Evolutionary conservation across 345 rosid genomes (phyloP).

Genomic region (Syzygium aqueum): DNA sequence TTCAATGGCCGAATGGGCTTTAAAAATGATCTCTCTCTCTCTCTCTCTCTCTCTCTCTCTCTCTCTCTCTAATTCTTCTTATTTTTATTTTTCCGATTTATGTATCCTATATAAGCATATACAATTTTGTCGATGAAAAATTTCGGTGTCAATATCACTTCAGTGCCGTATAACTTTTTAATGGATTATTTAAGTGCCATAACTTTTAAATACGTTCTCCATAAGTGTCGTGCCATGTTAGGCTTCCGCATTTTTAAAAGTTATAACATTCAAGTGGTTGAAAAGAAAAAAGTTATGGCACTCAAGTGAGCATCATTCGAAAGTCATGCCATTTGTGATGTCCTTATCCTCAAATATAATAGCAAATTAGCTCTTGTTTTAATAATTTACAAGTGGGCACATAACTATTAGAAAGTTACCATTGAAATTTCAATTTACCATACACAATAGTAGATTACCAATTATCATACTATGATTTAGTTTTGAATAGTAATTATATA

Average conservation of each 20-base stretch:
- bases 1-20: not conserved
- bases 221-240: fast-evolving
- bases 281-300: too few relatives aligned
- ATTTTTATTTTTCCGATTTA: not conserved
- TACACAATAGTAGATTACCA: not conserved
- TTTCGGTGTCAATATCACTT: too few relatives aligned
- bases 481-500: too few relatives aligned
- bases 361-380: not conserved
- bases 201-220: too few relatives aligned
- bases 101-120: not conserved
- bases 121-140: too few relatives aligned
- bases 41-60: not conserved
- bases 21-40: not conserved
- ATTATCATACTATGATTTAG: not conserved
- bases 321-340: not conserved
- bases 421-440: not conserved
- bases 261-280: fast-evolving
- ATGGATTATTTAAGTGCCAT: not conserved
- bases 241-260: too few relatives aligned
- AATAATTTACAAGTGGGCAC: not conserved
- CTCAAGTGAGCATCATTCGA: not conserved
- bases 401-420: not conserved
- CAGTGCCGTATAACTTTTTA: fast-evolving
- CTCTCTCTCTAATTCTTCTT: too few relatives aligned
- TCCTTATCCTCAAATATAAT: fast-evolving